Base-by-base conservation (phyloP, 2,329 filamentous ascomycete species). In the Diaporthe eres region DNA sequence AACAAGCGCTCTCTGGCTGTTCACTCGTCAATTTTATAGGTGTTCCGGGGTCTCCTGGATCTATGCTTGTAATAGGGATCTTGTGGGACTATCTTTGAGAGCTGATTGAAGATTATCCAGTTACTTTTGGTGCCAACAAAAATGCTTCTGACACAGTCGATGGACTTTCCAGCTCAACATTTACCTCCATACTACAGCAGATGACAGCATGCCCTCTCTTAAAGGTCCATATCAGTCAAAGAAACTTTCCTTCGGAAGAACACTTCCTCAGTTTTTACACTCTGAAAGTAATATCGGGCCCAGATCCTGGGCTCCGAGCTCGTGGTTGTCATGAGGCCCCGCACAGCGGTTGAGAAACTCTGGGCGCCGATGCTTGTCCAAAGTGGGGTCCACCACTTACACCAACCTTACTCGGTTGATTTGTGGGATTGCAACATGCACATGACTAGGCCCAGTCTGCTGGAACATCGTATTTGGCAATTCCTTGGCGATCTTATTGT, bases 301-400 rank as follows among this genome's bases (percentile, higher is more conserved):
- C 34, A 31, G 47, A 53, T 53, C 31, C 65, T 51, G 65, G 47
- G 47, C 63, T 51, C 19, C 2, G 63, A 49, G 44, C 25, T 5
- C 39, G 63, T 53, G 22, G 63, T 51, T 53, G 31, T 68, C 44
- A 6, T 53, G 12, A 39, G 28, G 44, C 63, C 63, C 63, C 31
- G 63, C 63, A 68, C 47, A 68, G 47, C 28, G 25, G 17, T 51
- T 25, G 47, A 39, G 15, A 39, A 39, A 39, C 3, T 68, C 65
- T 68, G 47, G 65, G 65, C 65, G 47, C 65, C 31, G 47, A 68
- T 39, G 49, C 65, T 68, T 68, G 47, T 68, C 47, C 44, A 15
- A 31, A 25, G 63, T 53, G 12, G 63, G 44, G 47, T 39, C 44
- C 44, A 67, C 28, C 22, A 51, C 31, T 67, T 9, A 15, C 10